Evolutionary conservation across 495 filamentous ascomycete species (phyloP), one percentile per base, ranked within the genome.

Genomic region (Mycothermus thermophilus): DNA sequence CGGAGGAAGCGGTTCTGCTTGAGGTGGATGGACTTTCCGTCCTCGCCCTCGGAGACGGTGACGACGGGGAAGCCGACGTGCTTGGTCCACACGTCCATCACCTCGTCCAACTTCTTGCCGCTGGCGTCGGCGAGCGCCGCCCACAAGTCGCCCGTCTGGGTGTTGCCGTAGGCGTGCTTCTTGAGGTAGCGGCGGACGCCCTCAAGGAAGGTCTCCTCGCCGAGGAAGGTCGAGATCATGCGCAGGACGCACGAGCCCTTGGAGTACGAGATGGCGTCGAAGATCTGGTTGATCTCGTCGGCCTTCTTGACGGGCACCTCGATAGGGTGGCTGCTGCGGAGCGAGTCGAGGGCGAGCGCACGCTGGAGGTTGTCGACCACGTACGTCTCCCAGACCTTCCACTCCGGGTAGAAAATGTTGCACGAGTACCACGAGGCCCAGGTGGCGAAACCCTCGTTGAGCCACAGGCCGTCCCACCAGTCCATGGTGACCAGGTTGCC

Each of bases 401-500:
- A 95, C 53, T 95, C 87, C 3, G 88, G 90, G 62, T 86, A 95
- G 67, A 97, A 93, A 38, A 66, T 61, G 52, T 83, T 80, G 66
- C 74, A 79, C 17, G 80, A 77, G 58, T 78, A 79, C 78, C 74
- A 73, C 11, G 60, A 64, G 49, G 57, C 63, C 92, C 90, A 97
- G 16, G 90, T 95, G 20, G 90, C 90, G 54, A 96, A 96, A 16
- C 88, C 88, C 59, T 97, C 90, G 55, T 96, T 96, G 40, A 97
- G 76, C 90, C 90, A 97, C 19, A 97, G 64, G 20, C 85, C 88
- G 59, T 95, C 87, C 90, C 90, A 97, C 72, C 90, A 97, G 57
- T 95, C 88, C 90, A 97, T 97, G 26, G 90, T 97, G 28, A 97
- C 90, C 38, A 97, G 66, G 59, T 97, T 96, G 40, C 90, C 90